Conservation (phyloP, 2,329 filamentous ascomycete genomes). For the Aspergillus terreus region DNA sequence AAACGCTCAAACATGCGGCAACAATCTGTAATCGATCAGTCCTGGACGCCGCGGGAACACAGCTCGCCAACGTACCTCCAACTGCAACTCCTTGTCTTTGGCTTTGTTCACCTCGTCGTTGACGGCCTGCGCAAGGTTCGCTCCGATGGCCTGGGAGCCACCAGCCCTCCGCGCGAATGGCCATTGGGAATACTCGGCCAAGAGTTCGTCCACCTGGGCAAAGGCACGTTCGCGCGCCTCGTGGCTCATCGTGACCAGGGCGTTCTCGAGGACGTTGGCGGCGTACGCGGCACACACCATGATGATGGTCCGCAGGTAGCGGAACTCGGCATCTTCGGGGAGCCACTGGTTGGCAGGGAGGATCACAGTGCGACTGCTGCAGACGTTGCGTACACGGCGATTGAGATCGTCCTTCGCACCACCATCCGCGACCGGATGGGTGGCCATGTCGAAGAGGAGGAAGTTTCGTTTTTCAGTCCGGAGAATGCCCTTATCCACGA, state of each 20-base stretch:
- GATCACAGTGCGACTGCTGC: slow-evolving; percentile 91
- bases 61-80: slow-evolving; percentile 65
- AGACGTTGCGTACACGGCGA: slow-evolving; percentile 83
- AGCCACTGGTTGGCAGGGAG: slow-evolving; percentile 82
- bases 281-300: slow-evolving; percentile 99
- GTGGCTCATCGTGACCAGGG: slow-evolving; percentile 87
- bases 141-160: slow-evolving; percentile 78
- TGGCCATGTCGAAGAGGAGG: slow-evolving; percentile 99
- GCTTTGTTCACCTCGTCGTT: slow-evolving; percentile 78
- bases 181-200: slow-evolving; percentile 96
- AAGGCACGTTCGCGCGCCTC: slow-evolving; percentile 93
- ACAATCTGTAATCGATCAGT: slow-evolving; percentile 57
- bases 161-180: slow-evolving; percentile 80
- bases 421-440: slow-evolving; percentile 92
- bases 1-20: slow-evolving; percentile 93
- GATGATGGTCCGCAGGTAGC: slow-evolving; percentile 83
- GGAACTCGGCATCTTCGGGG: slow-evolving; percentile 90
- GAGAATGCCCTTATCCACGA: slow-evolving; percentile 97
- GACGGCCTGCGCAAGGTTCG: slow-evolving; percentile 85
- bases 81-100: slow-evolving; percentile 92
- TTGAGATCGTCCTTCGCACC: slow-evolving; percentile 97
- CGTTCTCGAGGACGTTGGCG: slow-evolving; percentile 96
- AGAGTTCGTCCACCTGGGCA: slow-evolving; percentile 90
- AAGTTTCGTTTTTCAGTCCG: slow-evolving; percentile 99
- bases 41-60: not conserved